These are phyloP conservation scores for Scalesia atractyloides DNA, from an alignment of 129 eudicot species.

Conservation along the genomic window DNA sequence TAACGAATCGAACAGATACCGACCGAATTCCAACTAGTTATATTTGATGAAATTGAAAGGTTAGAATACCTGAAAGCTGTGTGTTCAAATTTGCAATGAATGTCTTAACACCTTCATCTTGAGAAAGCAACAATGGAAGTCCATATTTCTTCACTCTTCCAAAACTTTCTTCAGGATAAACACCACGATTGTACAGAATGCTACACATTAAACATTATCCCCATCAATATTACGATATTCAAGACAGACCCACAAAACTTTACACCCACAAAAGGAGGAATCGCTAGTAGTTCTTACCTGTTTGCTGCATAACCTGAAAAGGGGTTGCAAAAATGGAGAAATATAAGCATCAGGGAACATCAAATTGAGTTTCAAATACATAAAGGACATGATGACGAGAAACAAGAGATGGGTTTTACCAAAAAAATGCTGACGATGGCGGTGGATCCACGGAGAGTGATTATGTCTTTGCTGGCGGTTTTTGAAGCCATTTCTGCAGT, in stretches of 20 bases:
- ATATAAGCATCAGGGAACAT: conserved; percentile 6
- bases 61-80: conserved; percentile 76
- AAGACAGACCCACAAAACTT: conserved; percentile 10
- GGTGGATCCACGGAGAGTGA: conserved; percentile 93
- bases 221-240: conserved; percentile 46
- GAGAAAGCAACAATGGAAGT: conserved; percentile 87
- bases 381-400: background rate
- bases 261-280: conserved; percentile 17
- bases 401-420: conserved; percentile 58
- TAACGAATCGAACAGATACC: no score
- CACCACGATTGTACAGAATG: conserved; percentile 88
- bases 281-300: conserved; percentile 47
- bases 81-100: conserved; percentile 75
- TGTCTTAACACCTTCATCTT: conserved; percentile 90
- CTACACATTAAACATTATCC: conserved; percentile 73
- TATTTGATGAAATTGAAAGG: background rate
- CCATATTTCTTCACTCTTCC: conserved; percentile 94
- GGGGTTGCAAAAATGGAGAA: conserved; percentile 27
- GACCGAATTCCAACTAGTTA: background rate
- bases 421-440: conserved; percentile 88
- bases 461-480: conserved; percentile 72
- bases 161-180: conserved; percentile 92
- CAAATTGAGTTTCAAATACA: conserved; percentile 28
- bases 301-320: conserved; percentile 97
- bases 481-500: conserved; percentile 64